Evolutionary conservation across 1,139 yeast species (phyloP), one percentile per base, ranked within the genome.

Genomic region (Insectozyma bohioensis): DNA sequence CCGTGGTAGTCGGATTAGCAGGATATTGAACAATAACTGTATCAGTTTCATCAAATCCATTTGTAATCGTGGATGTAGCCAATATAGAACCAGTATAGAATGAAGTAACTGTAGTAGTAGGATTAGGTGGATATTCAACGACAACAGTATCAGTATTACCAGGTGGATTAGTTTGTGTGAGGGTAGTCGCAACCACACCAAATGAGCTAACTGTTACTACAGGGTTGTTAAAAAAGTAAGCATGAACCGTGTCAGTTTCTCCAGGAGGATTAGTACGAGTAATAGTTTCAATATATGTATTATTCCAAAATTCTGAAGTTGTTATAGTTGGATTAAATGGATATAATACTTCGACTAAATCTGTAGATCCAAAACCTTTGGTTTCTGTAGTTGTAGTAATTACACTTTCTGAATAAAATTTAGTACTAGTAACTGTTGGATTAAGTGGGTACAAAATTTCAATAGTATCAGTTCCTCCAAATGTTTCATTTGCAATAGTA

Each of bases 391-490:
- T 21, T 9, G 49, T 44, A 24, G 41, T 19, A 9, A 35, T 35
- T n/a, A 11, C 11, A n/a, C 24, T 5, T 9, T 47, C 51, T n/a
- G 46, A 31, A 47, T 51, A 42, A 12, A 39, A 29, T 3, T 35
- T 32, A 9, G 46, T 30, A 2, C 27, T 16, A 2, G 28, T 19
- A 5, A 32, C 35, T 5, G 47, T 42, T 10, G 47, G 42, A 3
- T 35, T 20, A 6, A 23, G 21, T 11, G 58, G 57, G n/a, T 41
- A 44, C n/a, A 46, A 46, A 17, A 52, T 45, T 20, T 45, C 34
- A 5, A 51, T 51, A n/a, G 50, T 42, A 28, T 43, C 44, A 9
- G 51, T 47, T 6, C 37, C 47, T 11, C 35, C 41, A 7, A 35
- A 37, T 7, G 40, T 15, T n/a, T 17, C 21, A 7, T 45, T 34